Evolutionary conservation across 192 early-diverging fungal genomes (phyloP).

Genomic region (Coemansia sp.): DNA sequence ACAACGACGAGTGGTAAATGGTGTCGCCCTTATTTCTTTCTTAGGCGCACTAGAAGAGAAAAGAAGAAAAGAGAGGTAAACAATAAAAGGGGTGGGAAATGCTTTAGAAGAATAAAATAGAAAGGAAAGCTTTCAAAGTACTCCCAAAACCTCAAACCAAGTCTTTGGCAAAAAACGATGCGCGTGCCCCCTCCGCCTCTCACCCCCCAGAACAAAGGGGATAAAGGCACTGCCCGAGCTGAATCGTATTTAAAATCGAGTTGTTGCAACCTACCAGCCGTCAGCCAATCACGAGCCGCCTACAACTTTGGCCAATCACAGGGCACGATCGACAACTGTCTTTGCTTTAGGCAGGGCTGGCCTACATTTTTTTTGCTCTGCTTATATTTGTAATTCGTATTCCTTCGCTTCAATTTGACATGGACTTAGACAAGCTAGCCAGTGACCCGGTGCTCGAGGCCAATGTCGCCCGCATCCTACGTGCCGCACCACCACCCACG

Average conservation of each 20-base stretch:
- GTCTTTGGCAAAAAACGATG: neutral
- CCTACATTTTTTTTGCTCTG: neutral
- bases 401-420: slow-evolving; percentile 1
- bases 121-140: neutral
- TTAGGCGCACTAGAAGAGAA: slow-evolving; percentile 1
- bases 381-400: slow-evolving; percentile 1
- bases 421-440: slow-evolving; percentile 28
- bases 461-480: slow-evolving; percentile 21
- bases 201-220: neutral
- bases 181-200: neutral
- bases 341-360: neutral
- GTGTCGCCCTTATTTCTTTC: neutral
- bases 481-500: slow-evolving; percentile 9
- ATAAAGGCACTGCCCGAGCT: slow-evolving; percentile 14
- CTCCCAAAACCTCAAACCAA: slow-evolving; percentile 8
- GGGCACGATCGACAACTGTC: neutral
- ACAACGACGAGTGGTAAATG: neutral
- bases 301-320: slow-evolving; percentile 8
- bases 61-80: neutral
- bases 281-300: slow-evolving; percentile 17
- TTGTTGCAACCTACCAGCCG: neutral
- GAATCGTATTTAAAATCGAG: slow-evolving; percentile 15
- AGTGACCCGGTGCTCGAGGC: slow-evolving; percentile 26
- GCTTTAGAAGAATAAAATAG: slow-evolving; percentile 1
- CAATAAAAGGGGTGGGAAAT: neutral